Conservation (phyloP, 805 yeast genomes). For the Danielozyma ontarioensis region DNA sequence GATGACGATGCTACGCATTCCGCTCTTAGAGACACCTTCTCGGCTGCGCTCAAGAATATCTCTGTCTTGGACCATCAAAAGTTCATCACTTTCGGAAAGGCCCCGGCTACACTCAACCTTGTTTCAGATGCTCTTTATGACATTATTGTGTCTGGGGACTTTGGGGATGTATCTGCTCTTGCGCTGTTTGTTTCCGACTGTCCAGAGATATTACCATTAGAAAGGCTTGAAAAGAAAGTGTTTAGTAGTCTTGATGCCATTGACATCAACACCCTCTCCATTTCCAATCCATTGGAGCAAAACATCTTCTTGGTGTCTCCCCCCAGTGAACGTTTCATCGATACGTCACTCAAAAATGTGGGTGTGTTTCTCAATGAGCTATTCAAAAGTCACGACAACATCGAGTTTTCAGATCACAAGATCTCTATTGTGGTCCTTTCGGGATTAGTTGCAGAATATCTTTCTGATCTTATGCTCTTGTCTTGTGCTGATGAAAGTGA, state of each 20-base stretch:
- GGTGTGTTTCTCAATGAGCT: conserved; percentile 11
- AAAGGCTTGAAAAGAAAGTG: conserved; percentile 20
- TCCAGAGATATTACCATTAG: conserved; percentile 10
- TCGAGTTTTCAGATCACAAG: too few relatives aligned
- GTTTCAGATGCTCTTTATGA: not conserved
- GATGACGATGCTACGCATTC: not conserved
- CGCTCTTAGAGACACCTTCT: too few relatives aligned
- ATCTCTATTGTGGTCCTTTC: conserved; percentile 2
- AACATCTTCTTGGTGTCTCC: conserved; percentile 27
- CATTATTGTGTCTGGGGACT: not conserved
- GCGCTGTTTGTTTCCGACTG: not conserved
- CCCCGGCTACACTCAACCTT: not conserved
- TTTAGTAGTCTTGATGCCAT: conserved; percentile 2
- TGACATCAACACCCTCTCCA: conserved; percentile 25
- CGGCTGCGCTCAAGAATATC: too few relatives aligned
- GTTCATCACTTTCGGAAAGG: not conserved
- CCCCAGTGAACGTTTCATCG: conserved; percentile 2
- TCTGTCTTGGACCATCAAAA: not conserved
- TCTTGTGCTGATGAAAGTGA: too few relatives aligned
- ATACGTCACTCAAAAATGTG: conserved; percentile 6
- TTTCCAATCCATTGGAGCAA: conserved; percentile 44
- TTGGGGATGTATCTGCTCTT: not conserved
- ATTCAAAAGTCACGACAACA: too few relatives aligned
- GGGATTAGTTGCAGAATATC: conserved; percentile 1
- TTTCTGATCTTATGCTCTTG: conserved; percentile 1